Evolutionary conservation across 306 rosid species (phyloP), one percentile per base, ranked within the genome.

Genomic region (Cotoneaster glaucophyllus): DNA sequence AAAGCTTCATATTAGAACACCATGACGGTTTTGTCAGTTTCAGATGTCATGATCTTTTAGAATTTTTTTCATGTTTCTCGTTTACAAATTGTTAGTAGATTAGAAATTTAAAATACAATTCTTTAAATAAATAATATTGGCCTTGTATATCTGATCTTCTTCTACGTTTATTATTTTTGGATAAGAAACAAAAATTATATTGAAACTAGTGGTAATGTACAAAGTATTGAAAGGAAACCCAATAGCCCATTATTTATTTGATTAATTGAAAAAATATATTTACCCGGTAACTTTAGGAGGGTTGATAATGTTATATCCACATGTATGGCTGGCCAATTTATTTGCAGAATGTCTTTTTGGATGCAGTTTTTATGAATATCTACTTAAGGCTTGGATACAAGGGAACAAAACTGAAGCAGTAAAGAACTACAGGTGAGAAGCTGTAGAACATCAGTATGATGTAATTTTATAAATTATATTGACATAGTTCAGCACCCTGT

Each of bases 371-470:
- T 89, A 89, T 29, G 90, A 89, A 74, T 89, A 89, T 81, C 79
- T 89, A 67, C 93, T 89, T 79, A 84, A 89, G 87, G 93, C 86
- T 59, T 89, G 90, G 93, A 81, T 86, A 79, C 90, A 78, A 71
- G 93, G 93, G 73, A 89, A 89, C 82, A 86, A 81, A 73, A 89
- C 93, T 45, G 93, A 86, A 82, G 81, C 17, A 1, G 90, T 86
- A 39, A 62, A 74, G 37, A 73, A 58, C 80, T 89, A 89, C 77
- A 84, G 89, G 90, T 89, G 76, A 77, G 80, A 74, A 83, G 63
- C 83, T 79, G 69, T 52, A 29, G 22, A 41, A 65, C 54, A 21
- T 50, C 56, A 12, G 59, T 57, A 22, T 57, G 52, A 56, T 54
- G 56, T 8, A 29, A 15, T 8, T 14, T 26, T 45, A 48, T 17